Percentiles rank a stretch among this genome's conserved stretches.
These are phyloP conservation scores for Leishmania lainsoni DNA, from an alignment of 208 protist genomes.

Conservation along the genomic window DNA sequence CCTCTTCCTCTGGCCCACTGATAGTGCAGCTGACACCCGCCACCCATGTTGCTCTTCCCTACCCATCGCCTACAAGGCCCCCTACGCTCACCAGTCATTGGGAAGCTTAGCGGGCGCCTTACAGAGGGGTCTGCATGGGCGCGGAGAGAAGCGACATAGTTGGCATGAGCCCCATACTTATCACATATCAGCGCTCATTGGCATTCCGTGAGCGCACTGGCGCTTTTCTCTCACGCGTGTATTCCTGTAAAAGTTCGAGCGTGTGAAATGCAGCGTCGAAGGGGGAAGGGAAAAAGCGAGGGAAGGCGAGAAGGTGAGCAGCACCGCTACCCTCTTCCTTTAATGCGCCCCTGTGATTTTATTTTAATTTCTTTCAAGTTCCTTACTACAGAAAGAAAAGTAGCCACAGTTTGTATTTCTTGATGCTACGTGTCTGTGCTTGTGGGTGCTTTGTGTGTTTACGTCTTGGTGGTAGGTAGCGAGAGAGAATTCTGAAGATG, in stretches of 20 bases:
- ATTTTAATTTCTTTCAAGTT: background rate
- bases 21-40: background rate
- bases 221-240: background rate
- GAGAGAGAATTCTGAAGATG: background rate
- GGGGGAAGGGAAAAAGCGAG: background rate
- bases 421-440: slow-evolving; percentile 1
- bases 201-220: background rate
- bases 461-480: background rate
- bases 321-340: background rate
- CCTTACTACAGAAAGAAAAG: slow-evolving; percentile 1
- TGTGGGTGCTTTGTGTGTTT: background rate
- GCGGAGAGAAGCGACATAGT: background rate
- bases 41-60: background rate
- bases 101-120: background rate
- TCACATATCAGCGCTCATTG: background rate
- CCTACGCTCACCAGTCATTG: background rate
- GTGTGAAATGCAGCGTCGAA: background rate
- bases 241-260: background rate
- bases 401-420: background rate
- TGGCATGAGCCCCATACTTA: background rate
- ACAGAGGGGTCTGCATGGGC: background rate
- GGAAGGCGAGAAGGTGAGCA: background rate
- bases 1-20: background rate
- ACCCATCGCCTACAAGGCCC: background rate
- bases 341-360: background rate